These are phyloP conservation scores for Petrea volubilis DNA, from an alignment of 257 asterid genomes.

Conservation along the genomic window DNA sequence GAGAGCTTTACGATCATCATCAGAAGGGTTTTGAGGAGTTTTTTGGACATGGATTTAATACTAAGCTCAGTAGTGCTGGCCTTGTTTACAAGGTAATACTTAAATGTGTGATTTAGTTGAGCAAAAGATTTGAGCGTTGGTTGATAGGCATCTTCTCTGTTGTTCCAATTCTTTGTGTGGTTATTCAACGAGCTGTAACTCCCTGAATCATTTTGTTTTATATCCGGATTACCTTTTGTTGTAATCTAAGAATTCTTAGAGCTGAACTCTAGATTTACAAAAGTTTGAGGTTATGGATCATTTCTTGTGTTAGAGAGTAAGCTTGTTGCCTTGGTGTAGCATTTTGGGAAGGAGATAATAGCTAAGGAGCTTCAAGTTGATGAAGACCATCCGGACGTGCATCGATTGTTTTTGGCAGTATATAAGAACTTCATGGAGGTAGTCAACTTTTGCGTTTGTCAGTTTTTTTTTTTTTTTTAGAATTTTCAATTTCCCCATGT, in stretches of 20 bases:
- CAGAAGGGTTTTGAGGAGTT: slow-evolving; percentile 87
- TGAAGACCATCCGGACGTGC: slow-evolving; percentile 76
- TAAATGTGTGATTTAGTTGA: neutral
- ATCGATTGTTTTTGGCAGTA: slow-evolving; percentile 66
- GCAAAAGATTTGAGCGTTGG: neutral
- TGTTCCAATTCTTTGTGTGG: neutral
- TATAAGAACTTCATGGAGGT: slow-evolving; percentile 98
- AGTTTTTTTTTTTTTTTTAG: neutral
- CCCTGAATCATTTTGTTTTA: neutral
- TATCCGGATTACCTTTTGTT: neutral
- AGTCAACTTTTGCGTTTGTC: slow-evolving; percentile 11
- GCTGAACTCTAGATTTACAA: neutral
- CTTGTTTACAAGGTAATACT: slow-evolving; percentile 75
- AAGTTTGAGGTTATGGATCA: neutral
- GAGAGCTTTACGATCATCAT: slow-evolving; percentile 79
- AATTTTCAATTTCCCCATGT: neutral
- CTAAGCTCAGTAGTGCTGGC: slow-evolving; percentile 97
- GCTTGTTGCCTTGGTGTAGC: slow-evolving; percentile 42
- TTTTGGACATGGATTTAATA: slow-evolving; percentile 77
- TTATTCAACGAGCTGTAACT: neutral
- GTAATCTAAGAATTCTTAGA: neutral
- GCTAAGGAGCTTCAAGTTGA: slow-evolving; percentile 83
- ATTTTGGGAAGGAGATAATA: slow-evolving; percentile 86
- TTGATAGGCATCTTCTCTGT: neutral
- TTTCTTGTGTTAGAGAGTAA: neutral